Evolutionary conservation across 345 rosid genomes (phyloP), one percentile per base, ranked within the genome.

Genomic region (Eucalyptus sp.): DNA sequence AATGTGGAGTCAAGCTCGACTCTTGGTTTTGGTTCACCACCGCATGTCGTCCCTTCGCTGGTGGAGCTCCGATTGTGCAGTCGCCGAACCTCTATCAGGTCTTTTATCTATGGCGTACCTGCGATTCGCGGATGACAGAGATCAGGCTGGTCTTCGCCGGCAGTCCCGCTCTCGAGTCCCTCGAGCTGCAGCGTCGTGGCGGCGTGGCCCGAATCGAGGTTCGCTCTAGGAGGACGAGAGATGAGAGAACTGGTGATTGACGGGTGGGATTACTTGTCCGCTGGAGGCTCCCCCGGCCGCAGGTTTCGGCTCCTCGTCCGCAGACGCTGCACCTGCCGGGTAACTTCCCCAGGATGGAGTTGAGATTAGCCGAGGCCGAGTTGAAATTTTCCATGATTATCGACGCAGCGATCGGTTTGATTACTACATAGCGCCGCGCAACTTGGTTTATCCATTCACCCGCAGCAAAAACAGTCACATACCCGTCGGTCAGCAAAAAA

Each of bases 401-500:
- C 44, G 1, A 17, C 25, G 2, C 11, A 5, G 24, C 13, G 4
- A 68, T 68, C 43, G 6, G 41, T 31, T 66, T 8, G 22, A 31
- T 8, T 15, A 16, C 43, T 68, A 8, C 44, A 33, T 16, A 17
- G 5, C 25, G 25, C 44, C 44, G 1, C 7, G 1, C 81, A 33
- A 18, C 25, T 10, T 10, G 25, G 1, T 8, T 56, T 56, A 22
- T 3, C 54, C 2, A 51, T 51, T 51, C 4, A 2, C 3, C 4
- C 0, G 22, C 7, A 4, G 22, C 8, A 51, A 3, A 51, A 50
- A 50, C 18, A 15, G 6, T 50, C 17, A 0, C 3, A 5, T 50
- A 2, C 3, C 0, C 11, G 49, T 0, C 4, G 0, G 7, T 7
- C 15, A 50, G 52, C 3, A 1, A 51, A 51, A 51, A 51, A 3